Evolutionary conservation across 2,329 filamentous ascomycete species (phyloP), one percentile per base, ranked within the genome.

Genomic region (Fusarium cyanostomum): DNA sequence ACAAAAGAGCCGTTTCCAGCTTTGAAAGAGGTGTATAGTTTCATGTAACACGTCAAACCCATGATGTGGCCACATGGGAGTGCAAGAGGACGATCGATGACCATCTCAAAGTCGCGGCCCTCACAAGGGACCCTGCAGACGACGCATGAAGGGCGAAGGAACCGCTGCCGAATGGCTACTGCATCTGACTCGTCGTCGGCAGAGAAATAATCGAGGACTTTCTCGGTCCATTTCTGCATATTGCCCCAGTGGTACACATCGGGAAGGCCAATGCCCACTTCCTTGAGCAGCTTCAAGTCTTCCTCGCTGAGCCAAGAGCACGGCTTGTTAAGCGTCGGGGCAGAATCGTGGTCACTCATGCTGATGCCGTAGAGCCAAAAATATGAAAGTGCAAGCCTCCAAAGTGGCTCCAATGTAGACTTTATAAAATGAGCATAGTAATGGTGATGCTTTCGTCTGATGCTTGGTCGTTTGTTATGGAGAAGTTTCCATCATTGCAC

Each of bases 31-130:
- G 43, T 11, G 10, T 21, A 37, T n/a, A 67, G 35, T 6, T 16
- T 10, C 6, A 21, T 5, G 27, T 68, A 68, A 33, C 68, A 70
- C 2, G 45, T 37, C 18, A 43, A 34, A 4, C 61, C 63, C 30
- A 70, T 62, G 11, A 70, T 59, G 34, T 70, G 68, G 3, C 68
- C 68, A 16, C 68, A 70, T 2, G 68, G 63, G 18, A 70, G 56
- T 8, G 56, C 15, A 3, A 56, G 38, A 16, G 52, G 41, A 9
- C 34, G 7, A 2, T 60, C 26, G 18, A 56, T 26, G 16, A 53
- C 16, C 13, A 5, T 15, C 10, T 41, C 27, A 9, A 45, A 33
- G 18, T 57, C 39, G 1, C 12, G 8, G 37, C 9, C 42, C 13
- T 67, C 46, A 26, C 68, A 70, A 8, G 59, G 50, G 5, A 9